Percentiles rank a stretch among this genome's conserved stretches.
Evolutionary conservation across 345 rosid genomes (phyloP).

Genomic region (Mangifera indica): DNA sequence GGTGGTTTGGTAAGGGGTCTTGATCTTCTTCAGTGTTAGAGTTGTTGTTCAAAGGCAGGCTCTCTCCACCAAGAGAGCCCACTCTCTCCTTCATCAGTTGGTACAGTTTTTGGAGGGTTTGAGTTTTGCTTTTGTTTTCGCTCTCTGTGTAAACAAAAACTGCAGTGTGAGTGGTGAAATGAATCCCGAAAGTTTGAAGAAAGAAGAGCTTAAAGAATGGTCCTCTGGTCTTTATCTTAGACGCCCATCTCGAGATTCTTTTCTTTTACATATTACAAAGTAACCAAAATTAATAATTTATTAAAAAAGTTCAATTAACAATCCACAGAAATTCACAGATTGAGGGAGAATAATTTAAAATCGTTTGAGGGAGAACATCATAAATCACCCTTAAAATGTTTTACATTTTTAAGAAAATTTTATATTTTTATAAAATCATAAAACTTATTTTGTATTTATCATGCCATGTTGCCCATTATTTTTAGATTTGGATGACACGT

Average conservation of each 20-base stretch:
- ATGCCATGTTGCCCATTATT: too few relatives aligned
- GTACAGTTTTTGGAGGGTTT: background rate
- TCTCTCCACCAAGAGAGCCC: conserved; percentile 62
- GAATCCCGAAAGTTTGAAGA: background rate
- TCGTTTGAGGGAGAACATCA: too few relatives aligned
- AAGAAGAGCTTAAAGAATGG: background rate
- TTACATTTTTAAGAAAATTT: too few relatives aligned
- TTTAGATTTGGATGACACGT: too few relatives aligned
- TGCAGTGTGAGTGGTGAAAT: too few relatives aligned
- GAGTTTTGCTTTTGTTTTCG: background rate
- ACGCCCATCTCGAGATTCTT: conserved; percentile 56
- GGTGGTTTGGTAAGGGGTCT: conserved; percentile 21
- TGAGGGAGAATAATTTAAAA: background rate
- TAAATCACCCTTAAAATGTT: too few relatives aligned
- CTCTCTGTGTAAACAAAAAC: background rate
- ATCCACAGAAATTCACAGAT: conserved; percentile 12
- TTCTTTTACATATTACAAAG: conserved; percentile 7
- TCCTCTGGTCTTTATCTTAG: conserved; percentile 33
- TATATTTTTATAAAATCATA: too few relatives aligned
- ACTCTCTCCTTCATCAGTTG: conserved; percentile 46
- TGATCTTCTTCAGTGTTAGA: conserved; percentile 26
- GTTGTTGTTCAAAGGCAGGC: conserved; percentile 38
- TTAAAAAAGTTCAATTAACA: conserved; percentile 4
- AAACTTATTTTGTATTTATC: too few relatives aligned
- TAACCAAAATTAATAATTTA: background rate